Percentiles rank a stretch among this genome's conserved stretches.
phyloP scores from a whole-genome alignment of 2,329 filamentous ascomycete genomes.

The Pyrenochaeta sp. region DNA sequence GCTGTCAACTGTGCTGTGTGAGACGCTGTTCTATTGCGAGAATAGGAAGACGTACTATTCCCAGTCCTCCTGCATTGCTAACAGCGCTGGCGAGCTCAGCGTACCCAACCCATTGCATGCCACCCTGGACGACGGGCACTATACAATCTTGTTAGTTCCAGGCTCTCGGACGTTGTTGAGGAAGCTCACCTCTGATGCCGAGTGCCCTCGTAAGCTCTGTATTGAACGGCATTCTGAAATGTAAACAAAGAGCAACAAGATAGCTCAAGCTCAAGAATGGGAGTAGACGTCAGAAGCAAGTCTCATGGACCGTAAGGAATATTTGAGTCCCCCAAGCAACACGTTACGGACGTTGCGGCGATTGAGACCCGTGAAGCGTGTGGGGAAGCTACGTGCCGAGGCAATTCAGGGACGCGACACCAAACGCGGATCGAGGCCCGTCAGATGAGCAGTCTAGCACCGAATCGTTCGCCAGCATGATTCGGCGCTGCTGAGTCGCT shows the following conservation, averaged over 20 bases:
- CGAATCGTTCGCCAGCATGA: constrained; percentile 11
- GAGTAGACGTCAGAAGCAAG: constrained; percentile 1
- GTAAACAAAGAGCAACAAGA: constrained; percentile 1
- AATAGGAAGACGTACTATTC: constrained; percentile 60
- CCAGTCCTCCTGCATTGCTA: constrained; percentile 73
- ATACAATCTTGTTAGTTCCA: constrained; percentile 56
- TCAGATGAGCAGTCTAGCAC: constrained; percentile 14
- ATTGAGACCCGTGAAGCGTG: constrained; percentile 17
- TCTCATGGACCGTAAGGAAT: constrained; percentile 2
- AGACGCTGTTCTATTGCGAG: constrained; percentile 6
- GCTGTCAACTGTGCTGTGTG: constrained; percentile 68
- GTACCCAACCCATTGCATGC: constrained; percentile 87
- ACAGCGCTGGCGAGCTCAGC: constrained; percentile 80
- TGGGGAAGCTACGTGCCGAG: constrained; percentile 42
- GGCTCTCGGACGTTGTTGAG: background rate
- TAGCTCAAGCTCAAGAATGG: constrained; percentile 1
- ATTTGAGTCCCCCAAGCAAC: constrained; percentile 12
- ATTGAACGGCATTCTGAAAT: constrained; percentile 66
- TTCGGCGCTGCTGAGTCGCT: constrained; percentile 25
- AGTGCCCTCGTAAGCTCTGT: constrained; percentile 69
- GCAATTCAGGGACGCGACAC: constrained; percentile 28
- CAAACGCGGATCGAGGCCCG: constrained; percentile 16
- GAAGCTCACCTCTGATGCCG: constrained; percentile 59
- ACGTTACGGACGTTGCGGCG: constrained; percentile 22
- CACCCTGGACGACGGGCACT: constrained; percentile 86